A percentile compares a stretch with the other conserved stretches of the same genome.
phyloP scores from a whole-genome alignment of 2,329 filamentous ascomycete species.

The Ophiostoma australiae region DNA sequence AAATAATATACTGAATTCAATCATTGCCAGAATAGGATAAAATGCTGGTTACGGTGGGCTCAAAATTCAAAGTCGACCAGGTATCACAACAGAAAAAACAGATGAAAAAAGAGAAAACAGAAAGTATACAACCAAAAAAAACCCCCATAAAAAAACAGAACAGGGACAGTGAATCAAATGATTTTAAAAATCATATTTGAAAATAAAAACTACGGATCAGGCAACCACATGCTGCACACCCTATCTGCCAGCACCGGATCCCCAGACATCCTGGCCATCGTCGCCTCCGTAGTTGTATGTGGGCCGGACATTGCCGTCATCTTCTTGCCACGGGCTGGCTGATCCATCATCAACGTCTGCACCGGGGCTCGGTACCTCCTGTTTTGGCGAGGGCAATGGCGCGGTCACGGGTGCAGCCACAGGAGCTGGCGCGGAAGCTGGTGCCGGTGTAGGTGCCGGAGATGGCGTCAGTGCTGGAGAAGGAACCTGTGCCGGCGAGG shows the following conservation, averaged over 20 bases:
- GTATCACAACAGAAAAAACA: slow-evolving; percentile 19
- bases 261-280: slow-evolving; percentile 29
- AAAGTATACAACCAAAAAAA: not conserved
- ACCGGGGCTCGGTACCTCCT: not conserved
- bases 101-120: not conserved
- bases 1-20: not conserved
- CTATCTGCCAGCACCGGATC: slow-evolving; percentile 13
- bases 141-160: not conserved
- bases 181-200: not conserved
- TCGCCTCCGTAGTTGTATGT: slow-evolving; percentile 28
- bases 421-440: not conserved
- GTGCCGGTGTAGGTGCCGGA: not conserved
- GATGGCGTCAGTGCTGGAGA: not conserved
- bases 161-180: not conserved
- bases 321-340: not conserved
- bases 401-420: not conserved
- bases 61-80: slow-evolving; percentile 6
- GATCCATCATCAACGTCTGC: not conserved
- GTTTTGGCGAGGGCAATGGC: not conserved
- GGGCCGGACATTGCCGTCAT: slow-evolving; percentile 15
- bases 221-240: not conserved
- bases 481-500: not conserved
- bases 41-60: slow-evolving; percentile 8
- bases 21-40: not conserved
- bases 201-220: not conserved